Percentiles rank a stretch among this genome's conserved stretches.
Evolutionary conservation across 169 alveolate species (phyloP).

Genomic region (Eimeria necatrix): DNA sequence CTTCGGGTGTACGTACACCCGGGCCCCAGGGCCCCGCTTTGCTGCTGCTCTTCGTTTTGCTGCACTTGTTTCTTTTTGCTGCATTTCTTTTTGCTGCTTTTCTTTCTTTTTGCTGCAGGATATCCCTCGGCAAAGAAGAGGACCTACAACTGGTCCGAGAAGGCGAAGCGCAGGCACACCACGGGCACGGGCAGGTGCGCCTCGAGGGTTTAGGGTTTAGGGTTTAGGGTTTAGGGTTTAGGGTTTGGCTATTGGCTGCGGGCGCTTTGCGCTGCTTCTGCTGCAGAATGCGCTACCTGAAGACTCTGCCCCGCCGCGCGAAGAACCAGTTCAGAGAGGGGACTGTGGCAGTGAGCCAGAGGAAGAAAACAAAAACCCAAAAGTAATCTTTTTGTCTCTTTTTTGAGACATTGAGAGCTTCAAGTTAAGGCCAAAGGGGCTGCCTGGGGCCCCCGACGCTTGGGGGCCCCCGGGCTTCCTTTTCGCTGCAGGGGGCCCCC

Average conservation of each 20-base stretch:
- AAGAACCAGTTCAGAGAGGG: constrained; percentile 98
- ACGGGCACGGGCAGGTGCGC: constrained; percentile 97
- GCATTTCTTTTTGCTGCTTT: too few relatives aligned
- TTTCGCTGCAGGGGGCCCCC: too few relatives aligned
- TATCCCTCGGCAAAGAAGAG: constrained; percentile 97
- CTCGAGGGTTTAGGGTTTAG: not conserved
- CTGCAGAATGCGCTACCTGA: constrained; percentile 95
- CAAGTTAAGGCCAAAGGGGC: too few relatives aligned
- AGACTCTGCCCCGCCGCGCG: constrained; percentile 96
- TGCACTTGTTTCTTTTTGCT: too few relatives aligned
- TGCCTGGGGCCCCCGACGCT: too few relatives aligned
- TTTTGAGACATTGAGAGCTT: too few relatives aligned
- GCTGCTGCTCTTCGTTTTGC: too few relatives aligned
- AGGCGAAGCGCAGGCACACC: constrained; percentile 97
- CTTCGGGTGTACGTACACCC: too few relatives aligned
- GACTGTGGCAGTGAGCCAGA: constrained; percentile 87
- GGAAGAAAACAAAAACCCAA: constrained; percentile 21
- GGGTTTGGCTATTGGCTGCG: not conserved
- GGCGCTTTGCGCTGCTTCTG: not conserved
- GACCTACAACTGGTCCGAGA: constrained; percentile 97
- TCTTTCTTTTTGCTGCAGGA: constrained; percentile 57
- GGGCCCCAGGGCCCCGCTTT: too few relatives aligned
- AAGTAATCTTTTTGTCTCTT: constrained; percentile 48
- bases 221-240: not conserved
- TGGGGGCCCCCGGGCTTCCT: too few relatives aligned